A percentile compares a stretch with the other conserved stretches of the same genome.
These are phyloP conservation scores for Allium cepa DNA, from an alignment of 106 monocot genomes.

Conservation along the genomic window DNA sequence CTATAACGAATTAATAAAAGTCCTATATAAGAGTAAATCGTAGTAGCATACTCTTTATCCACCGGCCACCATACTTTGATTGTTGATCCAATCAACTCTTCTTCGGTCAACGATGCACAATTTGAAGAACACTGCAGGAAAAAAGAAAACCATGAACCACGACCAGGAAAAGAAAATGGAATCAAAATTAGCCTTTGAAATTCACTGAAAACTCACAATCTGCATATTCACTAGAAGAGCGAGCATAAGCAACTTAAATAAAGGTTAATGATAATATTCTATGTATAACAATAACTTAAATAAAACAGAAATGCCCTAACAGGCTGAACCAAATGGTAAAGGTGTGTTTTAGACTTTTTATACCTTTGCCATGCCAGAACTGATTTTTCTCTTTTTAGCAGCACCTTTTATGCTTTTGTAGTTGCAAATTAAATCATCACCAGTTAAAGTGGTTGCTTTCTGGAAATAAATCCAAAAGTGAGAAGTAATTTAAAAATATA, in stretches of 20 bases:
- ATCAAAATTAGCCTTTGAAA: too few species aligned
- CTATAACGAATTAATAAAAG: not conserved
- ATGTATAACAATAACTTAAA: too few species aligned
- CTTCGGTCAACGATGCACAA: constrained; percentile 9
- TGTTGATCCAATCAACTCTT: constrained; percentile 62
- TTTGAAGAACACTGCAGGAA: constrained; percentile 57
- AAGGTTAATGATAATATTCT: too few species aligned
- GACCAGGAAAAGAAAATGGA: too few species aligned
- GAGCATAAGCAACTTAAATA: too few species aligned
- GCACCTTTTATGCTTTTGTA: constrained; percentile 23
- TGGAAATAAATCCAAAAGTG: constrained; percentile 11
- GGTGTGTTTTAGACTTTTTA: not conserved
- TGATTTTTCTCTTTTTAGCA: constrained; percentile 49
- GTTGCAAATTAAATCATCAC: constrained; percentile 12
- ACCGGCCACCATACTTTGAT: constrained; percentile 99
- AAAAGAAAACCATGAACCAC: too few species aligned
- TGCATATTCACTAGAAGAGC: too few species aligned
- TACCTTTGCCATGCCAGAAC: constrained; percentile 71
- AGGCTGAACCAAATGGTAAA: too few species aligned
- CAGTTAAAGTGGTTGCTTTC: constrained; percentile 17
- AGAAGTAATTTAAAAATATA: not conserved
- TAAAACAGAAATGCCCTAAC: too few species aligned
- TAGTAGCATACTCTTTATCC: constrained; percentile 63
- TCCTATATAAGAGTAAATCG: constrained; percentile 1
- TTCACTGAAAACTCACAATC: not conserved